Base-by-base conservation (phyloP, 768 basidiomycete species). In the Calocybe gangraenosa region DNA sequence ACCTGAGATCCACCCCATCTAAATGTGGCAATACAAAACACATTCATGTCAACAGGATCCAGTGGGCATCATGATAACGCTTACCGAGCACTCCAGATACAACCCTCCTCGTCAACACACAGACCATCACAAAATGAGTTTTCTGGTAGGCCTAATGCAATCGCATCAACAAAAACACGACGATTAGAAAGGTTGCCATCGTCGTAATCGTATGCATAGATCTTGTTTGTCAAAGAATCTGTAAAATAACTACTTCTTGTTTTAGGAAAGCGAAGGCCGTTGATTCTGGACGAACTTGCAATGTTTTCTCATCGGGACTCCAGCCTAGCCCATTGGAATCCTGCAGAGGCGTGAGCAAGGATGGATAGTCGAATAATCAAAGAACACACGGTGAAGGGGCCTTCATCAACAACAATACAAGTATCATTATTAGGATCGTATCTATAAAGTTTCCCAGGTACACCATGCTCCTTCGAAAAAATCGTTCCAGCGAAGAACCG, bases 401-500 rank as follows among this genome's bases (percentile, higher is more conserved):
- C 79, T 48, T 74, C 67, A 53, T 87, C 82, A 13, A 77, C 73
- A 32, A 82, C 58, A 22, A 59, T 64, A 56, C 77, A 78, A 20
- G 57, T 63, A n/a, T 57, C 63, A 38, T 68, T 69, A 32, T 52
- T 44, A 20, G 84, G 78, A 58, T 83, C 80, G 54, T 75, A 82
- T 60, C 68, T 68, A 59, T 76, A 84, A 28, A 86, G 62, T 50
- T 72, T 68, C 8, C 83, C 83, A 3, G 77, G 70, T 38, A 83
- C 67, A 18, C 60, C 65, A 39, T 68, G 69, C 39, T 73, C 68
- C 53, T 70, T 63, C 42, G 75, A 78, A 51, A 65, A 73, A 40
- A 84, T 58, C 0, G 82, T 80, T n/a, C 83, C 84, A 18, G 81
- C 79, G 53, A 84, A 76, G 58, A 79, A 84, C 33, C 81, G 73